Evolutionary conservation across 305 asterid species (phyloP).

Genomic region (Striga hermonthica): DNA sequence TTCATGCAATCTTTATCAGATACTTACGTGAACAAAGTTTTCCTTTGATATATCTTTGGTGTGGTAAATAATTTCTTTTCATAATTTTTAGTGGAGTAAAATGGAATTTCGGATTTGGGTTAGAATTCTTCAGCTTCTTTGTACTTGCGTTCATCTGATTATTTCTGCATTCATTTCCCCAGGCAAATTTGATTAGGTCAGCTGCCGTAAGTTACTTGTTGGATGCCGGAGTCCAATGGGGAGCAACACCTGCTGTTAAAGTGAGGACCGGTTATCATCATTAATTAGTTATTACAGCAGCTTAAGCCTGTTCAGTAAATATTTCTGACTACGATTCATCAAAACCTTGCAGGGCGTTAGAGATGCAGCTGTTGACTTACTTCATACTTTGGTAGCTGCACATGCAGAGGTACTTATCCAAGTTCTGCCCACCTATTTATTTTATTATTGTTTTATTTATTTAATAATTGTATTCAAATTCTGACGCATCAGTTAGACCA

Average conservation of each 20-base stretch:
- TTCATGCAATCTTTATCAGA: too few relatives aligned
- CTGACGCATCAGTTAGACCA: not conserved
- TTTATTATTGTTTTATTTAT: not conserved
- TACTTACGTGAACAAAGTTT: too few relatives aligned
- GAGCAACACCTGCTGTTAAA: constrained; percentile 86
- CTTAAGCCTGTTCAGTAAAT: constrained; percentile 23
- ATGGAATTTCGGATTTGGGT: constrained; percentile 4
- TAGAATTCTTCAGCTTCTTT: constrained; percentile 9
- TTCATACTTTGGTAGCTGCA: constrained; percentile 88
- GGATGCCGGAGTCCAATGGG: constrained; percentile 97
- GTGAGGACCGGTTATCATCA: constrained; percentile 42
- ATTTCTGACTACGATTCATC: constrained; percentile 15
- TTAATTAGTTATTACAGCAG: constrained; percentile 4
- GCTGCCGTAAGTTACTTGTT: constrained; percentile 90
- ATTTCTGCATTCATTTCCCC: constrained; percentile 31
- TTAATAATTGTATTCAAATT: not conserved
- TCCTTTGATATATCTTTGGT: too few relatives aligned
- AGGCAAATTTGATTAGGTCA: constrained; percentile 82
- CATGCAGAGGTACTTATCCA: constrained; percentile 83
- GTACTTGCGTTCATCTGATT: constrained; percentile 12
- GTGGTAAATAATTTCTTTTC: too few relatives aligned
- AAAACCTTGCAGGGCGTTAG: constrained; percentile 76
- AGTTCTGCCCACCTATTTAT: not conserved
- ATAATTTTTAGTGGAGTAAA: too few relatives aligned
- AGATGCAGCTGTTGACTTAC: constrained; percentile 91